A percentile compares a stretch with the other conserved stretches of the same genome.
Conservation (phyloP, 1,139 yeast genomes). For the Pichia sp. region DNA sequence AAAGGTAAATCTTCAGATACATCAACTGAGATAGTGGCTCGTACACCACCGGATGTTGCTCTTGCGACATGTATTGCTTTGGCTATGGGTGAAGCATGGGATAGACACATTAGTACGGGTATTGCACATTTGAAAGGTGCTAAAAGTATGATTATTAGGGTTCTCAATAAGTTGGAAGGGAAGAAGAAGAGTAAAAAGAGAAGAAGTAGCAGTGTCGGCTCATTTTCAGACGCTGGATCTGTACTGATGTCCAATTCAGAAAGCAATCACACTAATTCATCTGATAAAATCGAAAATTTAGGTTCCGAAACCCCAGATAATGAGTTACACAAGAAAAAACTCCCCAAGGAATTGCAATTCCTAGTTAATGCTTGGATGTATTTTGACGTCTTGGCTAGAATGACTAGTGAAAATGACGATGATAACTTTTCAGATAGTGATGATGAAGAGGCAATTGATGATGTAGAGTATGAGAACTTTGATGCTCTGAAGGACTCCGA, state of each 20-base stretch:
- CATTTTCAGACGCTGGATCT: not conserved
- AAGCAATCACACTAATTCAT: not conserved
- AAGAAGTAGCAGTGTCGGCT: conserved; percentile 7
- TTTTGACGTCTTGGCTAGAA: conserved; percentile 60
- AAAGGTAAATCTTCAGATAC: not conserved
- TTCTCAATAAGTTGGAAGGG: conserved; percentile 29
- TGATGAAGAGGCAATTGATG: not conserved
- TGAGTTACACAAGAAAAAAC: conserved; percentile 7
- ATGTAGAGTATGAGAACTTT: not conserved
- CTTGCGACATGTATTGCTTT: conserved; percentile 59
- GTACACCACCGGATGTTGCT: conserved; percentile 44
- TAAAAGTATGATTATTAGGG: conserved; percentile 53
- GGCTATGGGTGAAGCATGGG: conserved; percentile 68
- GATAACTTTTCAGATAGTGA: not conserved
- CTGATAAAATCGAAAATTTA: not conserved
- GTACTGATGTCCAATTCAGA: not conserved
- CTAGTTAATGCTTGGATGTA: conserved; percentile 63
- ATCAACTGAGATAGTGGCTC: conserved; percentile 8
- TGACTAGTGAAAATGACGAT: conserved; percentile 52
- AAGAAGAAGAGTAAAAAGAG: conserved; percentile 15
- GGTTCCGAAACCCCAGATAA: not conserved
- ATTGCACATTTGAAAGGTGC: conserved; percentile 68
- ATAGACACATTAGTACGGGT: conserved; percentile 59
- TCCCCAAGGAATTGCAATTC: conserved; percentile 48
- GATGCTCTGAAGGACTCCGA: not conserved